Evolutionary conservation across 176 grass and related monocot genomes (phyloP).

Genomic region (Eragrostis nindensis): DNA sequence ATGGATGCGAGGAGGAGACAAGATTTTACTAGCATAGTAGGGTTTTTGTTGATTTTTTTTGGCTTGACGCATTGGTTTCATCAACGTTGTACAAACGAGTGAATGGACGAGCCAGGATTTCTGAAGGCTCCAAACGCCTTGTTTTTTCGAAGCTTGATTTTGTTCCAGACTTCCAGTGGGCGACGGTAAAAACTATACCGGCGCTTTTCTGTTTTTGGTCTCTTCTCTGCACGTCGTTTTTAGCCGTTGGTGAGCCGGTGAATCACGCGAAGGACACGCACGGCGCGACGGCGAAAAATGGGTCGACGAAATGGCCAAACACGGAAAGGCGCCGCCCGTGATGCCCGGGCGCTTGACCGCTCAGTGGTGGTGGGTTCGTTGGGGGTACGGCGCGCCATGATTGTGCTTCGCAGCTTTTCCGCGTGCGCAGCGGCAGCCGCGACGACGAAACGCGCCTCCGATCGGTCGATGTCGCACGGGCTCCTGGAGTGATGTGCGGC

Average conservation of each 20-base stretch:
- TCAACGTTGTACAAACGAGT: not conserved
- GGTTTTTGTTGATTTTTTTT: not conserved
- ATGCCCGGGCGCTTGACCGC: no score
- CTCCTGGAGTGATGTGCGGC: no score
- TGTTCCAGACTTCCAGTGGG: not conserved
- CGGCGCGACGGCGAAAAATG: not conserved
- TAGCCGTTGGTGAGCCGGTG: conserved; percentile 7
- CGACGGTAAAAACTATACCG: not conserved
- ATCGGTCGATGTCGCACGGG: no score
- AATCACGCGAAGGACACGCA: not conserved
- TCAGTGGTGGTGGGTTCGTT: no score
- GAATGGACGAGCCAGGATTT: not conserved
- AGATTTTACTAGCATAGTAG: not conserved
- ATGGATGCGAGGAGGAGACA: no score
- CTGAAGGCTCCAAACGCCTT: conserved; percentile 1
- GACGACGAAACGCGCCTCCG: no score
- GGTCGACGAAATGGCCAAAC: not conserved
- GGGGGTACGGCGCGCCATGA: no score
- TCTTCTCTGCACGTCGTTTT: not conserved
- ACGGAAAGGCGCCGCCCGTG: no score
- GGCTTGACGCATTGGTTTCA: not conserved
- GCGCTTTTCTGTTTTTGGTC: not conserved
- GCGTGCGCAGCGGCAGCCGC: no score
- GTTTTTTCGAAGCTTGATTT: not conserved
- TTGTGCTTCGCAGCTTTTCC: no score